phyloP scores from a whole-genome alignment of 139 green algal species.

The Picochlorum sp. region DNA sequence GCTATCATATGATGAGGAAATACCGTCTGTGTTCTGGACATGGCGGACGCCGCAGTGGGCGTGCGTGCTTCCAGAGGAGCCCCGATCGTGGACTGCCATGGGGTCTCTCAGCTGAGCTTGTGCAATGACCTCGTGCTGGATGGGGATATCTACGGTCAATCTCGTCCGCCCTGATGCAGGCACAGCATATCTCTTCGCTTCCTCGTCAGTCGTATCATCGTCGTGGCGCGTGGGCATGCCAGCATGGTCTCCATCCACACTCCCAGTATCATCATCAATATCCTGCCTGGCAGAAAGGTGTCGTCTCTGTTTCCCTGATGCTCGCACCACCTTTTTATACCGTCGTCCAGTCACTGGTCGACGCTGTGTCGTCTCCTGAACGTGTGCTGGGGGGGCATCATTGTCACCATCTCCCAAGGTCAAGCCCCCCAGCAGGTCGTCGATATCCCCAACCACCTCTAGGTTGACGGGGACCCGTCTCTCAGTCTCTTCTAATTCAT shows the following conservation, averaged over 20 bases:
- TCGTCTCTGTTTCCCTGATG: background rate
- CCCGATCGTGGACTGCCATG: background rate
- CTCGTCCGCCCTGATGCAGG: too few relatives aligned
- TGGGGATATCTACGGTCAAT: too few relatives aligned
- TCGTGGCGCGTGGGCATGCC: too few relatives aligned
- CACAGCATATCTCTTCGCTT: background rate
- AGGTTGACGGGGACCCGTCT: background rate
- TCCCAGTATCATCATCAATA: too few relatives aligned
- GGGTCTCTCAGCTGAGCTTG: background rate
- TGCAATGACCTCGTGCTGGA: background rate
- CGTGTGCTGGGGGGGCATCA: background rate
- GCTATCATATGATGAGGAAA: background rate
- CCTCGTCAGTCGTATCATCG: background rate
- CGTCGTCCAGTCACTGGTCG: background rate
- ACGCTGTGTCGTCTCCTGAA: background rate
- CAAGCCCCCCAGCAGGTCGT: conserved; percentile 4
- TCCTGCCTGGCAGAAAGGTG: too few relatives aligned
- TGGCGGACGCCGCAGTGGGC: background rate
- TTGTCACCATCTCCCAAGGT: background rate
- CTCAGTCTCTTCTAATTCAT: background rate
- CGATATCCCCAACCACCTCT: conserved; percentile 15
- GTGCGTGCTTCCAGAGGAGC: background rate
- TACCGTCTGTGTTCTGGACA: background rate
- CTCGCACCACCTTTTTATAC: conserved; percentile 11
- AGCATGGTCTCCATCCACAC: too few relatives aligned